phyloP scores from a whole-genome alignment of 768 basidiomycete species.

The Dioszegia aurantiaca region DNA sequence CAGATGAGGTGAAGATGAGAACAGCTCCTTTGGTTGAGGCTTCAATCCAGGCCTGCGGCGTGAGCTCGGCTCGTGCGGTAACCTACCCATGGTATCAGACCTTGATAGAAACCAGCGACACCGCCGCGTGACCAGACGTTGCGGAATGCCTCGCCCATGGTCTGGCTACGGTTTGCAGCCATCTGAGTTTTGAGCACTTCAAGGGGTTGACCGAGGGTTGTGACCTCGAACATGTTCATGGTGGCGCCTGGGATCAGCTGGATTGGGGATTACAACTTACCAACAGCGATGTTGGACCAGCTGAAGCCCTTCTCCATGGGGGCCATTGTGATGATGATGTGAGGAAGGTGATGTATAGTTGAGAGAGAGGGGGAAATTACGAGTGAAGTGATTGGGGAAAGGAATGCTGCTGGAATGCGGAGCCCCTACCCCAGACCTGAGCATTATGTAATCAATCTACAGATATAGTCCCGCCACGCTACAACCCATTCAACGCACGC shows the following conservation, averaged over 20 bases:
- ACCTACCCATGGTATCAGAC: constrained; percentile 94
- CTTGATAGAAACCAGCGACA: constrained; percentile 86
- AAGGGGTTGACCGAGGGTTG: constrained; percentile 94
- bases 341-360: background rate
- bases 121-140: constrained; percentile 92
- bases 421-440: no score
- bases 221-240: constrained; percentile 95
- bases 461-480: no score
- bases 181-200: constrained; percentile 99
- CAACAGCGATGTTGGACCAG: constrained; percentile 54
- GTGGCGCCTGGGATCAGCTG: constrained; percentile 66
- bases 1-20: constrained; percentile 90
- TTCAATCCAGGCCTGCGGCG: constrained; percentile 97
- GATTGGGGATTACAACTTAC: constrained; percentile 30
- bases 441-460: no score
- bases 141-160: constrained; percentile 78
- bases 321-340: constrained; percentile 57
- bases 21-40: constrained; percentile 98
- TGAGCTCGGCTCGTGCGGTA: background rate
- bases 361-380: background rate
- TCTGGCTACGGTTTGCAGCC: constrained; percentile 92
- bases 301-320: constrained; percentile 53
- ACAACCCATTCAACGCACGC: no score
- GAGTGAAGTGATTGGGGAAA: no score
- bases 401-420: no score